phyloP scores from a whole-genome alignment of 345 rosid species.

The Dimocarpus longan region DNA sequence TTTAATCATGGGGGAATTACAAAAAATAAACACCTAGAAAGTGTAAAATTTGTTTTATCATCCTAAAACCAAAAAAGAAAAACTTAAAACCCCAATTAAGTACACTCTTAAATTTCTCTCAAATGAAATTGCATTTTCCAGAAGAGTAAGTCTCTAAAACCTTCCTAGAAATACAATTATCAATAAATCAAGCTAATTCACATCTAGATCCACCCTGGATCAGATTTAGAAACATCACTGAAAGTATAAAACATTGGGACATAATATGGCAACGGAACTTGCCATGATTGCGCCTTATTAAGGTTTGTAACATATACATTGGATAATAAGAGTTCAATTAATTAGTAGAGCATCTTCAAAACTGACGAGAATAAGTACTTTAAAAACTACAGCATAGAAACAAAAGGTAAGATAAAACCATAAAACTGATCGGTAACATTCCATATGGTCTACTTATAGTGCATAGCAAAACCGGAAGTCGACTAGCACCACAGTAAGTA shows the following conservation, averaged over 20 bases:
- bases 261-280: no score
- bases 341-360: background rate
- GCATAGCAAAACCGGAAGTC: background rate
- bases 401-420: no score
- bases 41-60: no score
- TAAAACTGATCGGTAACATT: background rate
- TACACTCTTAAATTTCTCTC: background rate
- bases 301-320: no score
- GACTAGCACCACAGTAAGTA: background rate
- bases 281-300: no score
- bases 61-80: background rate
- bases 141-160: background rate
- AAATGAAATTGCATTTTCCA: background rate
- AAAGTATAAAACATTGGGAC: no score
- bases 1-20: background rate
- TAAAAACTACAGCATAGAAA: no score
- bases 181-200: no score
- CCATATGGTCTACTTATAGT: background rate
- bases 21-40: no score
- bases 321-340: background rate
- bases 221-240: no score
- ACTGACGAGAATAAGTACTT: background rate
- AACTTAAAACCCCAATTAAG: background rate
- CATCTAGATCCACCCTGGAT: no score
- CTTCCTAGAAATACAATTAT: background rate